A percentile compares a stretch with the other conserved stretches of the same genome.
These are phyloP conservation scores for Plectosphaerella cucumerina DNA, from an alignment of 2,329 filamentous ascomycete species.

Conservation along the genomic window DNA sequence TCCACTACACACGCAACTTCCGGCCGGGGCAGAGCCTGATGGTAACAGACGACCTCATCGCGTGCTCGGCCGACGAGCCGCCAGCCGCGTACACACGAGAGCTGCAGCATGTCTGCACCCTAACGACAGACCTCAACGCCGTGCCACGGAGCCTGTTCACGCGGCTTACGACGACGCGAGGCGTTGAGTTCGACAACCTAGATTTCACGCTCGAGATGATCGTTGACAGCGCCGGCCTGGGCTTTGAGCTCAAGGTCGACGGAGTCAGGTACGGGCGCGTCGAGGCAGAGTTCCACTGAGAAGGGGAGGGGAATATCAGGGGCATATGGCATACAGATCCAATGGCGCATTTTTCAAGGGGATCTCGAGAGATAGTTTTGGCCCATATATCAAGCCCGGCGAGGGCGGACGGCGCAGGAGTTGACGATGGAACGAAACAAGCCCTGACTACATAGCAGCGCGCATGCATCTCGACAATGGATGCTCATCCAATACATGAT, in stretches of 20 bases:
- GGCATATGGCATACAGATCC: too few species aligned
- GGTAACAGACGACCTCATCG: constrained; percentile 77
- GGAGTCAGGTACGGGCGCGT: constrained; percentile 73
- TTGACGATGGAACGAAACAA: not conserved
- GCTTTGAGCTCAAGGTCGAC: constrained; percentile 76
- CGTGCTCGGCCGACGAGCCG: constrained; percentile 65
- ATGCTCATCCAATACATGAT: too few species aligned
- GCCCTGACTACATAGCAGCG: not conserved
- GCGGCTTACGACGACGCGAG: constrained; percentile 70
- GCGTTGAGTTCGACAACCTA: constrained; percentile 77
- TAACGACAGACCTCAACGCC: constrained; percentile 74
- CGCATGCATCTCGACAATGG: not conserved
- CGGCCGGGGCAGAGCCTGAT: constrained; percentile 71
- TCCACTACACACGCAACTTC: constrained; percentile 85
- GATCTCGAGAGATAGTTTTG: not conserved
- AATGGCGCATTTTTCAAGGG: too few species aligned
- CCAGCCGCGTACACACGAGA: constrained; percentile 56
- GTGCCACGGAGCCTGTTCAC: constrained; percentile 73
- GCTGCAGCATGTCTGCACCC: constrained; percentile 65
- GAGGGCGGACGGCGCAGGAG: not conserved
- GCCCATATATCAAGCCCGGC: not conserved
- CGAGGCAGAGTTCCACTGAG: constrained; percentile 70
- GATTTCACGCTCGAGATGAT: constrained; percentile 83
- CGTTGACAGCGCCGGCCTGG: constrained; percentile 70
- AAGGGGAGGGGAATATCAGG: too few species aligned